Evolutionary conservation across 1,284 basidiomycete genomes (phyloP).

Genomic region (Amylostereum areolatum): DNA sequence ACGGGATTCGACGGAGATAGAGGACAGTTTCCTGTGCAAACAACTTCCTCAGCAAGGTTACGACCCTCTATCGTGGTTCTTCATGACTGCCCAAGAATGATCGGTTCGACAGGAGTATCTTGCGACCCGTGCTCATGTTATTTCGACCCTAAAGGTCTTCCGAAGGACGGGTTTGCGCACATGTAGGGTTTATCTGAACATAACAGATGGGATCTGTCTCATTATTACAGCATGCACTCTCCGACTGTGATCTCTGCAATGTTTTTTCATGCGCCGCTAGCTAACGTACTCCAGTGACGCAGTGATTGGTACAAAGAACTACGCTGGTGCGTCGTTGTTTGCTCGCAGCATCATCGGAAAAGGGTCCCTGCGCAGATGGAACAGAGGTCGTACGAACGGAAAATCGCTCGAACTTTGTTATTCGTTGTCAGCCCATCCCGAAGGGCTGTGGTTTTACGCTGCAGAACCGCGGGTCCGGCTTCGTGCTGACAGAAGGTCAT

Average conservation of each 20-base stretch:
- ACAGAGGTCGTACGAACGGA: too few species aligned
- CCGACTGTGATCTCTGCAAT: too few species aligned
- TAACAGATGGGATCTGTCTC: background rate
- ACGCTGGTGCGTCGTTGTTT: slow-evolving; percentile 64
- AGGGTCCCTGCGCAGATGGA: too few species aligned
- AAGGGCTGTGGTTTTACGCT: slow-evolving; percentile 93
- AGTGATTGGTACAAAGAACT: too few species aligned
- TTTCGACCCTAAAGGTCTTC: slow-evolving; percentile 77
- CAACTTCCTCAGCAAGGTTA: slow-evolving; percentile 83
- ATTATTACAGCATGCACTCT: too few species aligned
- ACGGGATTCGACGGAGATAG: slow-evolving; percentile 62
- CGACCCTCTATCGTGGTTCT: background rate
- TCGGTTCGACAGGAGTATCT: slow-evolving; percentile 66
- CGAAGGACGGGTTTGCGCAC: too few species aligned
- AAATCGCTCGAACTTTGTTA: too few species aligned
- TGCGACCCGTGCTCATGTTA: slow-evolving; percentile 67
- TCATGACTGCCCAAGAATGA: background rate
- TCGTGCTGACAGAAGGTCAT: slow-evolving; percentile 75
- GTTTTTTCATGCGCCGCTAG: too few species aligned
- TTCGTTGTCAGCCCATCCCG: slow-evolving; percentile 65
- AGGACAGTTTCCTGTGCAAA: slow-evolving; percentile 71
- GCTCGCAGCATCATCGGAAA: slow-evolving; percentile 9
- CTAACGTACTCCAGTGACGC: too few species aligned
- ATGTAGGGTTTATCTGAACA: slow-evolving; percentile 36
- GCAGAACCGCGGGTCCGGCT: slow-evolving; percentile 89